These are phyloP conservation scores for Cyclotella sp. DNA, from an alignment of 108 stramenopile genomes.

Conservation along the genomic window DNA sequence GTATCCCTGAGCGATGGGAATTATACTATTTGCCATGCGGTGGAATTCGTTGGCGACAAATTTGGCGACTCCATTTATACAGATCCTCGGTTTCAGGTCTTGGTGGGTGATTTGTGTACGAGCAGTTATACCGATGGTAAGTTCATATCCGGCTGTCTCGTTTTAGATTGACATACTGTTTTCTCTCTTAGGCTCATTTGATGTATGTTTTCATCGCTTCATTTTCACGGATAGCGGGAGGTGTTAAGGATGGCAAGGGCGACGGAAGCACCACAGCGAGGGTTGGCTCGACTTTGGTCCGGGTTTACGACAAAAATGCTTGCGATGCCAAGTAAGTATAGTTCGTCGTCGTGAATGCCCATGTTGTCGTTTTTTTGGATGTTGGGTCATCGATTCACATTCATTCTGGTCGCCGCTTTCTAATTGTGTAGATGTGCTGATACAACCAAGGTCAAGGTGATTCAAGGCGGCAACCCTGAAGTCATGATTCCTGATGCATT, in stretches of 20 bases:
- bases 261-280: constrained; percentile 32
- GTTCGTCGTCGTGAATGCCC: not conserved
- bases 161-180: not conserved
- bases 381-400: not conserved
- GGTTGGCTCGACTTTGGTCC: not conserved
- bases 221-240: constrained; percentile 7
- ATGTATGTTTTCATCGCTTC: not conserved
- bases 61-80: constrained; percentile 16
- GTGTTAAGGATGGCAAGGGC: constrained; percentile 32
- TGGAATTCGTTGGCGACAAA: constrained; percentile 27
- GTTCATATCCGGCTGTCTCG: not conserved
- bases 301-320: constrained; percentile 12
- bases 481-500: constrained; percentile 27
- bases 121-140: constrained; percentile 33
- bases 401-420: not conserved
- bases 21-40: constrained; percentile 35
- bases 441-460: not conserved
- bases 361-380: not conserved
- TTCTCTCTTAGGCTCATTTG: not conserved
- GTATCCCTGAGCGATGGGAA: constrained; percentile 19
- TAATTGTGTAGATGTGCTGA: not conserved
- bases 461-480: constrained; percentile 36
- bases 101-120: constrained; percentile 17
- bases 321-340: constrained; percentile 18
- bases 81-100: constrained; percentile 12